Conservation (phyloP, 805 yeast genomes). For the Kuraishia piskuri region DNA sequence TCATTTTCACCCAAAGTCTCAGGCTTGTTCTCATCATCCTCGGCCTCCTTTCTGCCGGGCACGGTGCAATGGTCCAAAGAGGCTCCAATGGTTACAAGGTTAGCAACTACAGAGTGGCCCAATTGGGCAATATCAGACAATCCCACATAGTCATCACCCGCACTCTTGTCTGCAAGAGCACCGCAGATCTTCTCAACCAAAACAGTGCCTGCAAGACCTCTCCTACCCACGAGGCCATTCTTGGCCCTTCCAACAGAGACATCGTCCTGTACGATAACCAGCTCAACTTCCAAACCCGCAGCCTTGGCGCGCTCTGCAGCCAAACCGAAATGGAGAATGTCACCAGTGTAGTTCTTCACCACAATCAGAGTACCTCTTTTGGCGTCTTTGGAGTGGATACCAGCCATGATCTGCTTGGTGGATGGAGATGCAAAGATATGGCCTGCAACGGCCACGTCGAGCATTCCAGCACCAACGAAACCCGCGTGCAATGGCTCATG, state of each 20-base stretch:
- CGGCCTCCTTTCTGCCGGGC: conserved; percentile 64
- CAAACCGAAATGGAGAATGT: conserved; percentile 84
- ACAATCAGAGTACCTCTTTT: conserved; percentile 65
- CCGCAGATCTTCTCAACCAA: conserved; percentile 83
- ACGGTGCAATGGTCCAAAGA: conserved; percentile 85
- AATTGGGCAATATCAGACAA: conserved; percentile 46
- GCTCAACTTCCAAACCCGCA: conserved; percentile 62
- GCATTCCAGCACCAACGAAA: conserved; percentile 73
- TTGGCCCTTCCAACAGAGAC: conserved; percentile 89
- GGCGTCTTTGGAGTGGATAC: conserved; percentile 47
- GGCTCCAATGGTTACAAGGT: conserved; percentile 80
- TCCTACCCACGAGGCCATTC: conserved; percentile 86
- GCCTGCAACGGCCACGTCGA: conserved; percentile 79
- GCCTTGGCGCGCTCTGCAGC: conserved; percentile 85
- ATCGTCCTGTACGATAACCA: conserved; percentile 81
- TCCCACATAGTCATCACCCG: conserved; percentile 22
- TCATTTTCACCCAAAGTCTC: conserved; percentile 45
- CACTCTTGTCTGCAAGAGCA: conserved; percentile 44
- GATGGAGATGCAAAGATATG: conserved; percentile 73
- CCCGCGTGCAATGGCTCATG: conserved; percentile 95
- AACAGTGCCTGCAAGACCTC: conserved; percentile 90
- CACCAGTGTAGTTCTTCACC: conserved; percentile 93
- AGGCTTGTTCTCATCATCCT: conserved; percentile 25
- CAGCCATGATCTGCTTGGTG: conserved; percentile 74
- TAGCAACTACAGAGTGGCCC: conserved; percentile 54